Evolutionary conservation across 2,329 filamentous ascomycete genomes (phyloP).

Genomic region (Teratosphaeriaceae sp.): DNA sequence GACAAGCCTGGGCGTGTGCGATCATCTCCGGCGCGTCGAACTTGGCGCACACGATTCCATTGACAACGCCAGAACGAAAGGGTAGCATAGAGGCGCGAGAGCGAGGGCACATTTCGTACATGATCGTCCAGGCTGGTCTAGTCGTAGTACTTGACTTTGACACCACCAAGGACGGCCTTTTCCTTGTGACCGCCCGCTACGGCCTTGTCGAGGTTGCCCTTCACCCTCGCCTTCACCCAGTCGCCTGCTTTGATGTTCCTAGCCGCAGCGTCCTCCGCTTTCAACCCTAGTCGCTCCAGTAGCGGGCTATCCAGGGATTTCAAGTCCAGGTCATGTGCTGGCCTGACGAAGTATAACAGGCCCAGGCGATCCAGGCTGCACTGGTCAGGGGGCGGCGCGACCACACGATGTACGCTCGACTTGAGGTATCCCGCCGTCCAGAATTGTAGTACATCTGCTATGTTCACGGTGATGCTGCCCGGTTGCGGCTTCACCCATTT

Average conservation of each 20-base stretch:
- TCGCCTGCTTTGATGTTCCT: constrained; percentile 22
- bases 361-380: constrained; percentile 38
- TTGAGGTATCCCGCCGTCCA: constrained; percentile 41
- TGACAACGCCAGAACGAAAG: no score
- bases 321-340: constrained; percentile 20
- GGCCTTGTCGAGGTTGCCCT: constrained; percentile 22
- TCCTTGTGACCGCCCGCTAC: constrained; percentile 14
- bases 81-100: no score
- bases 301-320: constrained; percentile 24
- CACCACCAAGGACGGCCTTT: constrained; percentile 25
- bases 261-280: constrained; percentile 12
- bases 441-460: constrained; percentile 35
- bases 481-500: constrained; percentile 36
- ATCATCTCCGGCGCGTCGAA: no score
- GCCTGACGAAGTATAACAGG: constrained; percentile 36
- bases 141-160: constrained; percentile 28
- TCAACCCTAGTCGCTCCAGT: constrained; percentile 18
- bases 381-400: constrained; percentile 44
- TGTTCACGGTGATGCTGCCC: constrained; percentile 36
- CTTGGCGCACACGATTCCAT: no score
- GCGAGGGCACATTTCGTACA: no score
- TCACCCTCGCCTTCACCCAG: constrained; percentile 23
- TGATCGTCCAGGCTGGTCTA: no score
- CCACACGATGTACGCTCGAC: constrained; percentile 45
- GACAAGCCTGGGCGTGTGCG: no score